Evolutionary conservation across 768 basidiomycete genomes (phyloP).

Genomic region (Boletus vermiculosoides): DNA sequence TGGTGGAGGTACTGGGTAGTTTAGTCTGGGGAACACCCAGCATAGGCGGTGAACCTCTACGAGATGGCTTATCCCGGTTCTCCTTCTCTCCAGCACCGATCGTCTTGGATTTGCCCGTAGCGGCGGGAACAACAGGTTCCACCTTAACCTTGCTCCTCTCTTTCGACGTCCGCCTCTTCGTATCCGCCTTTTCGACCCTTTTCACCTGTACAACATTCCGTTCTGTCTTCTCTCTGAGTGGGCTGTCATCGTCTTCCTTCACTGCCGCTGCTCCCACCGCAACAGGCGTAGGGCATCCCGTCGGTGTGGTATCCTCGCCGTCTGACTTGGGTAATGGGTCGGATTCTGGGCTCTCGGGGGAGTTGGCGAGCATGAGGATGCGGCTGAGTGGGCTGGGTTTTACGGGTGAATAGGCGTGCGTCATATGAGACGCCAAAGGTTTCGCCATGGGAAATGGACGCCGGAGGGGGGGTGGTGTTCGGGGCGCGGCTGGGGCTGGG

Average conservation of each 20-base stretch:
- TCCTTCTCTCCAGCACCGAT: constrained; percentile 35
- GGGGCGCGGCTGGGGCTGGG: constrained; percentile 8
- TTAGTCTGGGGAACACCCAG: constrained; percentile 22
- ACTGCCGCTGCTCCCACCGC: constrained; percentile 9
- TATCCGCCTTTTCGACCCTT: constrained; percentile 10
- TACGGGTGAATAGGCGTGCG: constrained; percentile 79
- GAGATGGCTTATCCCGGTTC: constrained; percentile 36
- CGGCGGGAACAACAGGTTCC: constrained; percentile 12
- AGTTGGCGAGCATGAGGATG: constrained; percentile 69
- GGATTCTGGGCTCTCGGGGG: constrained; percentile 44
- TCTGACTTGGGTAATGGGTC: constrained; percentile 1
- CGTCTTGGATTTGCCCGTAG: constrained; percentile 29
- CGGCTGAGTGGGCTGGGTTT: constrained; percentile 80
- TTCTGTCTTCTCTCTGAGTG: constrained; percentile 48
- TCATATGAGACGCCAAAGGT: constrained; percentile 65
- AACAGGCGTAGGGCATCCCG: constrained; percentile 23
- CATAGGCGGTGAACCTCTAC: constrained; percentile 25
- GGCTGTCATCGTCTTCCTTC: constrained; percentile 52
- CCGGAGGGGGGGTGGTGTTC: constrained; percentile 27
- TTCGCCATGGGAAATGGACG: constrained; percentile 70
- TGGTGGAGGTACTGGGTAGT: background rate
- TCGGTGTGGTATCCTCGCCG: constrained; percentile 24
- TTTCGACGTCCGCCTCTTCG: constrained; percentile 34
- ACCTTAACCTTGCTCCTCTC: constrained; percentile 43
- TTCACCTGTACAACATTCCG: constrained; percentile 27